Evolutionary conservation across 371 early-diverging fungal species (phyloP), one percentile per base, ranked within the genome.

Genomic region (Haplosporangium sp.): DNA sequence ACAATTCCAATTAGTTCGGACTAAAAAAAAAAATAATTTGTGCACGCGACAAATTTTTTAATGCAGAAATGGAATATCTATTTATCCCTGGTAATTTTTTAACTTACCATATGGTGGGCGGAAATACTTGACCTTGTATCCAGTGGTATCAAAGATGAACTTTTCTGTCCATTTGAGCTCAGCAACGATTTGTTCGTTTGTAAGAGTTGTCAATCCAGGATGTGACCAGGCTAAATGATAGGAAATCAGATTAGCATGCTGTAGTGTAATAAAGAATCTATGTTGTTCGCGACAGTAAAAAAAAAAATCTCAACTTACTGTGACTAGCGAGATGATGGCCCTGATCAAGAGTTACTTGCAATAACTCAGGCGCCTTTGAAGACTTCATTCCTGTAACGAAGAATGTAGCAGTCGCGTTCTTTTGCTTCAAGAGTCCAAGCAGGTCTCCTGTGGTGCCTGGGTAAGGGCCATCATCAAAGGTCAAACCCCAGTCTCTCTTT

Each of bases 381-480:
- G 79, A 78, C 47, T 78, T 78, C 79, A 74, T 78, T 2, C 74
- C 79, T 4, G 74, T 73, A 1, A 78, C 79, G 67, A 78, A 78
- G 58, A 78, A 70, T 11, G 79, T 78, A 2, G 79, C 79, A 4
- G 79, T 78, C 7, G 61, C 70, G 37, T 78, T 78, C 71, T 70
- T 73, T 52, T 78, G 44, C 3, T 66, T 4, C 65, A 78, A 38
- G n/a, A 78, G 50, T 1, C 27, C 44, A n/a, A 78, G 53, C 50
- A 74, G 34, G 15, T 44, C 20, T 40, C 74, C 79, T 2, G 79
- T 78, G 15, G 58, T 57, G n/a, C 71, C 74, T 1, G 70, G 63
- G 19, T 86, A 86, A 79, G 91, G 91, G 55, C 91, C 91, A 83
- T 91, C 91, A 83, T 91, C 91, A 66, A 87, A 91, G 0, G 88